Conservation (phyloP, 108 stramenopile genomes). For the Fistulifera pelliculosa region DNA sequence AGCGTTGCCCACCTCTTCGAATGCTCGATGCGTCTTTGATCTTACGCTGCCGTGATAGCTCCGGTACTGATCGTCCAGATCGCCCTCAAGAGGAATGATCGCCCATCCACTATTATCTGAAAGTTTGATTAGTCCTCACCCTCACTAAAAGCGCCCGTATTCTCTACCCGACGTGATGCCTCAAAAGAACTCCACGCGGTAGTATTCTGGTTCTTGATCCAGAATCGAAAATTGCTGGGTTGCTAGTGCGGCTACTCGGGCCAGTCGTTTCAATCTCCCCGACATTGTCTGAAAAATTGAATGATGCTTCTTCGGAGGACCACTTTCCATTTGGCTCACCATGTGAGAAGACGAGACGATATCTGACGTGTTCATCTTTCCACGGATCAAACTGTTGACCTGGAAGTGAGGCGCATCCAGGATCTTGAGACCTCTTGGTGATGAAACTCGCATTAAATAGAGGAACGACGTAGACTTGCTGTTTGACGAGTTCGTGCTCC, state of each 20-base stretch:
- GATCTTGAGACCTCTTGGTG: conserved; percentile 72
- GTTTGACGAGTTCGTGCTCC: not conserved
- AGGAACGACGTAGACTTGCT: conserved; percentile 10
- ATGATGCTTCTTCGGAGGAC: conserved; percentile 6
- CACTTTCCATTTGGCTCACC: not conserved
- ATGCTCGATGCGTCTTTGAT: conserved; percentile 17
- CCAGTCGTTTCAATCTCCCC: conserved; percentile 27
- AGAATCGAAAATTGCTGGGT: conserved; percentile 44
- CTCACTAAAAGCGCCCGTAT: conserved; percentile 44
- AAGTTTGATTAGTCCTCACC: conserved; percentile 70
- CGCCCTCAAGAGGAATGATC: conserved; percentile 58
- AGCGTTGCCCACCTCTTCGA: conserved; percentile 79
- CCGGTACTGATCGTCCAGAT: conserved; percentile 52
- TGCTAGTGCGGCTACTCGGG: conserved; percentile 33
- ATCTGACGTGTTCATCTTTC: conserved; percentile 7
- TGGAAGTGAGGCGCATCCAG: conserved; percentile 84
- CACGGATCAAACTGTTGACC: conserved; percentile 60
- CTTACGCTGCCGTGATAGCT: conserved; percentile 7
- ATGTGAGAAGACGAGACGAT: conserved; percentile 1
- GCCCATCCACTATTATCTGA: conserved; percentile 84
- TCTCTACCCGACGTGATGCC: conserved; percentile 68
- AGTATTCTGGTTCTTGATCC: conserved; percentile 40
- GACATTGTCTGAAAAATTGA: conserved; percentile 51
- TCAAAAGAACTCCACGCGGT: conserved; percentile 70
- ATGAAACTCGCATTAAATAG: conserved; percentile 68